These are phyloP conservation scores for Puccinia triticina DNA, from an alignment of 1,284 basidiomycete species.

Conservation along the genomic window DNA sequence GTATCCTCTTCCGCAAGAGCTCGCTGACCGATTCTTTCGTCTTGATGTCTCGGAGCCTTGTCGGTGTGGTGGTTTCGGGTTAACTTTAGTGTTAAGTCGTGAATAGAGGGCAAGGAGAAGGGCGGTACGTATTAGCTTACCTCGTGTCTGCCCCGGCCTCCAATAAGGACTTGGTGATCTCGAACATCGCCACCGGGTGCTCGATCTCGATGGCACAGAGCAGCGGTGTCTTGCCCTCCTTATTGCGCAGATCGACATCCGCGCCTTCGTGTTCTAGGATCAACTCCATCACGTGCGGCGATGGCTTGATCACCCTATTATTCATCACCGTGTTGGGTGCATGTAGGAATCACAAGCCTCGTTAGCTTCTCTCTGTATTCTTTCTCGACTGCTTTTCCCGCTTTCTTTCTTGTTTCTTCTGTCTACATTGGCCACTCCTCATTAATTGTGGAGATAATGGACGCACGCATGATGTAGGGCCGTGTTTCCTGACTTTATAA, in stretches of 20 bases:
- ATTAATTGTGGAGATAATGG: neutral
- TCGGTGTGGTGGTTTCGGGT: neutral
- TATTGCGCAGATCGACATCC: slow-evolving; percentile 44
- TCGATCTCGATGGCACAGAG: slow-evolving; percentile 26
- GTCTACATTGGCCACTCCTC: neutral
- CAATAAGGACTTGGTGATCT: slow-evolving; percentile 36
- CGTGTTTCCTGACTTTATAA: slow-evolving; percentile 47
- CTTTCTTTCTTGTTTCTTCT: neutral
- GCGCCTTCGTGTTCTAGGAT: slow-evolving; percentile 46
- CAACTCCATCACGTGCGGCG: slow-evolving; percentile 42
- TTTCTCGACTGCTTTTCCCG: too few species aligned
- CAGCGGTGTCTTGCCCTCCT: slow-evolving; percentile 36
- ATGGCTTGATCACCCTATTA: slow-evolving; percentile 15
- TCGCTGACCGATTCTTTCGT: slow-evolving; percentile 25
- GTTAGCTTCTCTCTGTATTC: too few species aligned
- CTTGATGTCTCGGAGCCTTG: slow-evolving; percentile 13
- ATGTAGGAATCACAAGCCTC: neutral
- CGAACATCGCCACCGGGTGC: slow-evolving; percentile 3
- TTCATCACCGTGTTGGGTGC: too few species aligned
- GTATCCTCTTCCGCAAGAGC: neutral
- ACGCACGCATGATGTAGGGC: slow-evolving; percentile 51
- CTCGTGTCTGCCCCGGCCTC: slow-evolving; percentile 42
- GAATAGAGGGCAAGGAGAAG: neutral
- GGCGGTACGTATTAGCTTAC: too few species aligned
- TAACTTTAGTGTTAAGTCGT: too few species aligned